Percentiles rank a stretch among this genome's conserved stretches.
phyloP scores from a whole-genome alignment of 2,329 filamentous ascomycete species.

The Colletotrichum abscissum region DNA sequence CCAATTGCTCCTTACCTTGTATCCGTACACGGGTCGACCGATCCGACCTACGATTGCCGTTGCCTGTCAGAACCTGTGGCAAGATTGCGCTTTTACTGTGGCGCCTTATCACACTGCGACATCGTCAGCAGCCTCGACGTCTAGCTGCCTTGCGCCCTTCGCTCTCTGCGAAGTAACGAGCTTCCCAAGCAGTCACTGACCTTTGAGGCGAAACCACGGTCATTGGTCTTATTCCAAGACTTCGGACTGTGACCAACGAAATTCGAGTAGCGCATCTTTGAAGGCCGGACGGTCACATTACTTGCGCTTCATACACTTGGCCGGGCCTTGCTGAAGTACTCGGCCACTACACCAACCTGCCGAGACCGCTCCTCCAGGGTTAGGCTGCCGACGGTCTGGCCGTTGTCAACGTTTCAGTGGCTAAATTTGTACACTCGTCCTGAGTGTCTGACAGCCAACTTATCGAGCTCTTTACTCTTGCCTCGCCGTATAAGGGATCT shows the following conservation, averaged over 20 bases:
- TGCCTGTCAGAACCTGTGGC: background rate
- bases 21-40: background rate
- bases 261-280: background rate
- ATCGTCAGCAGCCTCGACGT: slow-evolving; percentile 13
- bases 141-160: background rate
- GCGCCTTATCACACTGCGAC: background rate
- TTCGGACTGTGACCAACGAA: background rate
- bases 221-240: background rate
- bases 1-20: background rate
- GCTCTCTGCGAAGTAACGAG: background rate
- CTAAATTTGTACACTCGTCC: slow-evolving; percentile 12
- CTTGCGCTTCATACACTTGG: slow-evolving; percentile 7
- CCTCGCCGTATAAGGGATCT: slow-evolving; percentile 2
- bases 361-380: background rate
- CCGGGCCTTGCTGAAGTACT: slow-evolving; percentile 5
- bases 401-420: slow-evolving; percentile 15
- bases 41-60: background rate
- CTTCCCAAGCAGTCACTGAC: background rate
- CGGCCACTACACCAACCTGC: slow-evolving; percentile 9
- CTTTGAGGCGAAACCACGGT: background rate
- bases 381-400: slow-evolving; percentile 6
- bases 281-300: background rate
- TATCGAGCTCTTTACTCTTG: background rate
- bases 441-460: slow-evolving; percentile 1
- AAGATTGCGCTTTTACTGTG: background rate